These are phyloP conservation scores for Omphalotus guepiniiformis DNA, from an alignment of 768 basidiomycete genomes.

Conservation along the genomic window DNA sequence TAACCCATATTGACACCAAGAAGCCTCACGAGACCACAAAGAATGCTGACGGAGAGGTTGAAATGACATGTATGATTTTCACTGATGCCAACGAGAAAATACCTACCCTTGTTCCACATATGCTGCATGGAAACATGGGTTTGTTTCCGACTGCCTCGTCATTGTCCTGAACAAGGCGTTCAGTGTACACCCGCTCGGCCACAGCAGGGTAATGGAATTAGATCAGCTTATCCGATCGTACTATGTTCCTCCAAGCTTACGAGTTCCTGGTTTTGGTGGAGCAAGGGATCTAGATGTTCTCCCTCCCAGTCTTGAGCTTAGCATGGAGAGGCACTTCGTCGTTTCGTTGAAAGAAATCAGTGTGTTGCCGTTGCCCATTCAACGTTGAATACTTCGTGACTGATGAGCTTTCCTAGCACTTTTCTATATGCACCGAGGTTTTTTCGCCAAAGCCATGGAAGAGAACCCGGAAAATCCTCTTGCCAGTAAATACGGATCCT, in stretches of 20 bases:
- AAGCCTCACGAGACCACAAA: slow-evolving; percentile 43
- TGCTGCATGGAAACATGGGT: slow-evolving; percentile 67
- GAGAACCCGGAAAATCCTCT: slow-evolving; percentile 61
- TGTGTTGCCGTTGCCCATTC: slow-evolving; percentile 41
- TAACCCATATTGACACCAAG: slow-evolving; percentile 52
- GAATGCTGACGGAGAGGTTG: slow-evolving; percentile 45
- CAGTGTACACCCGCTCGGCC: slow-evolving; percentile 55
- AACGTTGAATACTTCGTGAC: no score
- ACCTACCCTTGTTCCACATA: slow-evolving; percentile 29
- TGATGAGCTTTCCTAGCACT: no score
- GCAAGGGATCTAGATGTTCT: slow-evolving; percentile 40
- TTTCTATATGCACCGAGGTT: slow-evolving; percentile 38
- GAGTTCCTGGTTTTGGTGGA: slow-evolving; percentile 48
- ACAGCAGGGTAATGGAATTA: slow-evolving; percentile 57
- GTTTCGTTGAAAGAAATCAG: slow-evolving; percentile 70
- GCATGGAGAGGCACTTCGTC: slow-evolving; percentile 62
- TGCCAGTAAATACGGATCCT: slow-evolving; percentile 63
- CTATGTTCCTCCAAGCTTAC: slow-evolving; percentile 38
- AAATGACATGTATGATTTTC: slow-evolving; percentile 67
- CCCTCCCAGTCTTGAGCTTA: slow-evolving; percentile 49
- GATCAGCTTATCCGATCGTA: slow-evolving; percentile 64
- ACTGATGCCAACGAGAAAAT: no score
- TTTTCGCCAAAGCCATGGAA: slow-evolving; percentile 66
- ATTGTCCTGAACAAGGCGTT: slow-evolving; percentile 67
- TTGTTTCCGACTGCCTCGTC: slow-evolving; percentile 55